Evolutionary conservation across 2,329 filamentous ascomycete species (phyloP), one percentile per base, ranked within the genome.

Genomic region (Cladophialophora chaetospira): DNA sequence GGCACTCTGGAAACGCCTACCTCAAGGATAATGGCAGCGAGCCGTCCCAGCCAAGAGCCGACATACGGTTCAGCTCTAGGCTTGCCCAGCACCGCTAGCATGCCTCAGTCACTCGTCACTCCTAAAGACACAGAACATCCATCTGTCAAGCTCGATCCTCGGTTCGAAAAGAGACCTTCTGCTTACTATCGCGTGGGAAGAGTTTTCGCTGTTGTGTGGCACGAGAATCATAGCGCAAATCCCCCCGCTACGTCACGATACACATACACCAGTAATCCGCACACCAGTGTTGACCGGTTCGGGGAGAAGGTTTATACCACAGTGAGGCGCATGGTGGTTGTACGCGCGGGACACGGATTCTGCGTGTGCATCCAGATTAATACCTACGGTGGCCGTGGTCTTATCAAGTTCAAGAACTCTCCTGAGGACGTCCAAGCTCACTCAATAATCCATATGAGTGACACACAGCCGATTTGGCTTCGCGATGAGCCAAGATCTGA

Each of bases 381-480:
- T 2, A 77, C 75, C 0, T 78, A 78, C 42, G 55, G 68, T 5
- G 61, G 65, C 0, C 65, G 69, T 21, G 76, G 72, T 0, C 65
- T 73, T 1, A 55, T 63, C 0, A 78, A 78, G 50, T 52, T 19
- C 1, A 71, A 70, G 0, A 68, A 75, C 3, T 63, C 70, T 19
- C 56, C 67, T 4, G 33, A 26, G 10, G 57, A 60, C 10, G 40
- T 61, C 15, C 51, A 51, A 2, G 70, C 72, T 4, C 76, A 78
- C 60, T 65, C 75, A 0, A 59, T 74, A 1, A 67, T 77, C 2
- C 70, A n/a, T n/a, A n/a, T n/a, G n/a, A n/a, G n/a, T n/a, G n/a
- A n/a, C n/a, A n/a, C n/a, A n/a, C n/a, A n/a, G n/a, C n/a, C n/a
- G n/a, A n/a, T n/a, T n/a, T n/a, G n/a, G n/a, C n/a, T n/a, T n/a